Conservation (phyloP, 2,329 filamentous ascomycete species). For the Chalaropsis ovoidea region DNA sequence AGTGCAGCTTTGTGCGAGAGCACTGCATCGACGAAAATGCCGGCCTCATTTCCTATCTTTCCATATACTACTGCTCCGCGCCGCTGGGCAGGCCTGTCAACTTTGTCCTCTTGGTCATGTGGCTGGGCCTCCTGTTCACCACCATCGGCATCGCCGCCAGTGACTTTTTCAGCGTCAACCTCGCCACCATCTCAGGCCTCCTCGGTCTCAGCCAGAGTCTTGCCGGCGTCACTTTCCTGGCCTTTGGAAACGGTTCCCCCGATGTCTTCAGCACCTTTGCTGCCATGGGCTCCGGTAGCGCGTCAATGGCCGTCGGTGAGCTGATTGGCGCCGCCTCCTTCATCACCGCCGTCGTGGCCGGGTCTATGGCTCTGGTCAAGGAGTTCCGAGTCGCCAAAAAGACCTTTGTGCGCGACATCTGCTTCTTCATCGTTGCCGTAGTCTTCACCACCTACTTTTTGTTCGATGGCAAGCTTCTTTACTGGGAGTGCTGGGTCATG, state of each 20-base stretch:
- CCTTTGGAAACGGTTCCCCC: constrained; percentile 94
- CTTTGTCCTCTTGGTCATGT: constrained; percentile 67
- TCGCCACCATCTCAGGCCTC: constrained; percentile 82
- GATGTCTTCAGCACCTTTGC: constrained; percentile 98
- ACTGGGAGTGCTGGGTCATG: constrained; percentile 89
- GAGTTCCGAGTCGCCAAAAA: constrained; percentile 85
- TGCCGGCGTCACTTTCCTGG: constrained; percentile 89
- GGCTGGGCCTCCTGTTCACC: constrained; percentile 84
- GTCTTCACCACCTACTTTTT: constrained; percentile 80
- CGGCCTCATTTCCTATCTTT: constrained; percentile 77
- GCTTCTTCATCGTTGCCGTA: constrained; percentile 82
- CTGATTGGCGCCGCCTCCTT: constrained; percentile 90
- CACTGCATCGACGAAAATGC: constrained; percentile 86
- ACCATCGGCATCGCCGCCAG: constrained; percentile 96
- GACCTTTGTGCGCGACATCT: constrained; percentile 83
- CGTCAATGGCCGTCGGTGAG: constrained; percentile 92
- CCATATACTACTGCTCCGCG: constrained; percentile 80
- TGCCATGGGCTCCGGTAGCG: constrained; percentile 92
- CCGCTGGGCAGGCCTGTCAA: constrained; percentile 59
- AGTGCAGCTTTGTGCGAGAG: constrained; percentile 74
- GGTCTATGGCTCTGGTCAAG: constrained; percentile 92
- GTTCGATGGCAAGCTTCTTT: constrained; percentile 67
- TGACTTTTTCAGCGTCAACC: constrained; percentile 95
- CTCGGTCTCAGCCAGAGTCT: constrained; percentile 92
- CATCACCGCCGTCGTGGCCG: constrained; percentile 91